Evolutionary conservation across 148 eudicot genomes (phyloP), one percentile per base, ranked within the genome.

Genomic region (Fagopyrum homotropicum): DNA sequence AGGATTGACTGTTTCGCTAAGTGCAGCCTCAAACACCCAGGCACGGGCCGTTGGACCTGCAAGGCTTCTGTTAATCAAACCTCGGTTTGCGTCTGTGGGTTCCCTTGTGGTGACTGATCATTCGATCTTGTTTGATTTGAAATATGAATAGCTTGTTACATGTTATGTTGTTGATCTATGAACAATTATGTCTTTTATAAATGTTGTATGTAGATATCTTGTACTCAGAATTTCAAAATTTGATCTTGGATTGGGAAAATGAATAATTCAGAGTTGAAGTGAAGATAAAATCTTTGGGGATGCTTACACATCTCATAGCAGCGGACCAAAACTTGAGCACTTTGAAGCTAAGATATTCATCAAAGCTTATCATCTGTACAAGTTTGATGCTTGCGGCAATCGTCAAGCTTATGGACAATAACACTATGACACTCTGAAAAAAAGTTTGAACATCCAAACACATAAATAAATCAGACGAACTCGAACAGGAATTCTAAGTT

Each of bases 11-110:
- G 74, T 52, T 72, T 72, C 26, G 74, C 74, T 4, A 72, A 72
- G 74, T 72, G 74, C 43, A 72, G 74, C 74, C 55, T 72, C 16
- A 72, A 72, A 52, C 74, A 72, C 47, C 74, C 74, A 9, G 74
- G 74, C 15, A 45, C 74, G 0, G 74, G 74, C 7, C 52, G 55
- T 5, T 72, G 74, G 74, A 17, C 30, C 16, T 72, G 74, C n/a
- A 72, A 49, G 51, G 55, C 52, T 19, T 72, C 22, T 17, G 55
- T 26, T 46, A 15, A 72, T 72, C 30, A 9, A 72, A 46, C 74
- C 5, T 5, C 35, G 7, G 16, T 45, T 6, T 72, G 74, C 47
- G 40, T 72, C 19, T 72, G 74, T 46, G 35, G 55, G n/a, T 72
- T 45, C 17, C 74, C 74, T 45, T 72, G 74, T 72, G 71, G 47